phyloP scores from a whole-genome alignment of 2,329 filamentous ascomycete species.

The Anisogramma anomala region DNA sequence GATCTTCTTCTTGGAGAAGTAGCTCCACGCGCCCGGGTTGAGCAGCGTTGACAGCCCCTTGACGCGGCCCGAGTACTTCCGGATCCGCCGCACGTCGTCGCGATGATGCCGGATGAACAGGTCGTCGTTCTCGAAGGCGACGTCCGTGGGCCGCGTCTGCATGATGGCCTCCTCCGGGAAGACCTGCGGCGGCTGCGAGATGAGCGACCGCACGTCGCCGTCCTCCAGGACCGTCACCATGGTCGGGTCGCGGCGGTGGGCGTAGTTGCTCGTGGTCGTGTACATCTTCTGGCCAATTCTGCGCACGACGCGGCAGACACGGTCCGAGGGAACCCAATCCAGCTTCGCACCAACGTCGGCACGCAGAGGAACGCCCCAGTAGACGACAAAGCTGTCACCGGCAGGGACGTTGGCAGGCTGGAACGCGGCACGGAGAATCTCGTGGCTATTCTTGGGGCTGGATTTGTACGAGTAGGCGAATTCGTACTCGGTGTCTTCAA shows the following conservation, averaged over 20 bases:
- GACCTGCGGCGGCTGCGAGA: constrained; percentile 18
- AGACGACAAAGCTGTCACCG: constrained; percentile 23
- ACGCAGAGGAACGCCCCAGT: constrained; percentile 23
- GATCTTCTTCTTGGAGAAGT: constrained; percentile 19
- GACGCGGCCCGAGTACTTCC: constrained; percentile 14
- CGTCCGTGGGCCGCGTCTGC: constrained; percentile 20
- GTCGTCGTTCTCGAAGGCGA: constrained; percentile 25
- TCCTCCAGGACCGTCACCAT: constrained; percentile 23
- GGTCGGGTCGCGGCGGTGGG: constrained; percentile 27
- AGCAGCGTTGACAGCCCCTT: constrained; percentile 17
- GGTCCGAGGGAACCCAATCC: constrained; percentile 26
- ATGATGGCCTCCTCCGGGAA: constrained; percentile 23
- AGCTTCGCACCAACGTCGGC: constrained; percentile 20
- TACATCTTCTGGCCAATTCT: constrained; percentile 19
- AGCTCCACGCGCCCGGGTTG: constrained; percentile 18
- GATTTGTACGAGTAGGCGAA: constrained; percentile 27
- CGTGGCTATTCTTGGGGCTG: constrained; percentile 22
- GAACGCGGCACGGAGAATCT: constrained; percentile 25
- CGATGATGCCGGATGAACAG: constrained; percentile 24
- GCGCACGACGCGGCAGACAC: constrained; percentile 25
- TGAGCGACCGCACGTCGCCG: constrained; percentile 15
- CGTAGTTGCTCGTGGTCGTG: constrained; percentile 24
- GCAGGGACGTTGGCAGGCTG: constrained; percentile 12
- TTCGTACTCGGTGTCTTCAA: constrained; percentile 21
- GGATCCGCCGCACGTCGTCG: constrained; percentile 20